A percentile compares a stretch with the other conserved stretches of the same genome.
These are phyloP conservation scores for Thozetella sp. DNA, from an alignment of 495 filamentous ascomycete species.

Conservation along the genomic window DNA sequence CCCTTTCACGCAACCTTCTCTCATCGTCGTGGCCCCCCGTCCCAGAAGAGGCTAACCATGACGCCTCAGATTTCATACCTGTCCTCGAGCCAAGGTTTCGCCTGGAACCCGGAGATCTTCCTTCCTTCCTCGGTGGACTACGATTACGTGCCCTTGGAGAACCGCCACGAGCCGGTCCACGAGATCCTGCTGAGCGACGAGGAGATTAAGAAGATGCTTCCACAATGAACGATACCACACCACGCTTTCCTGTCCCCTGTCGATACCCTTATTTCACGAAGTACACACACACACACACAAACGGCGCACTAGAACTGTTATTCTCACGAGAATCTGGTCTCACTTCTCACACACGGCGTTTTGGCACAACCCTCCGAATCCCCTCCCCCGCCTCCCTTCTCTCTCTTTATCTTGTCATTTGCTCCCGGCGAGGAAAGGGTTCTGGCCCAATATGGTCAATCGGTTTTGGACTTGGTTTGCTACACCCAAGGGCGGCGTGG, in stretches of 20 bases:
- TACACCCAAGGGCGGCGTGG: no score
- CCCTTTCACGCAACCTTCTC: not conserved
- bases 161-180: constrained; percentile 66
- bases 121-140: constrained; percentile 58
- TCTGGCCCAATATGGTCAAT: not conserved
- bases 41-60: constrained; percentile 4
- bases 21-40: not conserved
- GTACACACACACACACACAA: not conserved
- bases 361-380: not conserved
- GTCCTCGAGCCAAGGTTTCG: constrained; percentile 67
- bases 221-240: constrained; percentile 33
- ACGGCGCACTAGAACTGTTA: not conserved
- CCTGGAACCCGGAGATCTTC: constrained; percentile 71
- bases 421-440: not conserved
- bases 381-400: not conserved
- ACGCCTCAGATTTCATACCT: constrained; percentile 65
- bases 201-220: constrained; percentile 58
- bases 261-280: not conserved
- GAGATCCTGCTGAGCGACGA: constrained; percentile 69
- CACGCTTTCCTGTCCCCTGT: not conserved
- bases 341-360: constrained; percentile 1
- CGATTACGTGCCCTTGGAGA: constrained; percentile 62
- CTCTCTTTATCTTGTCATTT: not conserved
- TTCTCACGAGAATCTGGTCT: not conserved
- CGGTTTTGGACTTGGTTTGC: not conserved